phyloP scores from a whole-genome alignment of 257 asterid species.

The Solanum clarkiae region DNA sequence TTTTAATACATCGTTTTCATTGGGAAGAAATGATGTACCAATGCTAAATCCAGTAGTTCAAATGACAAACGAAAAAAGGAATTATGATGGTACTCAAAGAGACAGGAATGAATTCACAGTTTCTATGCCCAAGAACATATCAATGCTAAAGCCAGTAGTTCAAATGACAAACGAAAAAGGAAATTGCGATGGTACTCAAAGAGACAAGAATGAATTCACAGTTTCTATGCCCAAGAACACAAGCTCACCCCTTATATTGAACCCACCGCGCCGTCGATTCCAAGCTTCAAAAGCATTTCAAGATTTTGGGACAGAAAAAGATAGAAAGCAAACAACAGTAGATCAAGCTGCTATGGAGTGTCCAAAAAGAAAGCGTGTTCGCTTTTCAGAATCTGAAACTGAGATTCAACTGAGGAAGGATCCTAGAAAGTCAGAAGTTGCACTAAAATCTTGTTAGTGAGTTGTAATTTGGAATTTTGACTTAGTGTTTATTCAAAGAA shows the following conservation, averaged over 20 bases:
- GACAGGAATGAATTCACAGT: constrained; percentile 10
- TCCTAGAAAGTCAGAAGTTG: constrained; percentile 18
- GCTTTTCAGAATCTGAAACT: constrained; percentile 30
- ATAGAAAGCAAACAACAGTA: constrained; percentile 8
- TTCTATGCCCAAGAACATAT: not conserved
- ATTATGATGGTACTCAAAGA: constrained; percentile 9
- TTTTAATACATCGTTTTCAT: constrained; percentile 6
- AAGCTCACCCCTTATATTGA: constrained; percentile 11
- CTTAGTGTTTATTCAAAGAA: not conserved
- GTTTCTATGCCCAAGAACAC: constrained; percentile 13
- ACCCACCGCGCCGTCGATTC: not conserved
- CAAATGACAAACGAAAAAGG: not conserved
- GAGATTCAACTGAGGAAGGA: constrained; percentile 11
- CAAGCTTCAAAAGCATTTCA: constrained; percentile 13
- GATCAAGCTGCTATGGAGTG: constrained; percentile 14
- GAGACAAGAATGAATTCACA: constrained; percentile 10
- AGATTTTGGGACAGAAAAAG: constrained; percentile 16
- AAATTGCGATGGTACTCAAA: constrained; percentile 10
- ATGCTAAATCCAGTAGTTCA: not conserved
- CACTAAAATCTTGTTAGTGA: constrained; percentile 36
- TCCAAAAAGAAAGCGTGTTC: constrained; percentile 37
- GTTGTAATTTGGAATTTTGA: not conserved
- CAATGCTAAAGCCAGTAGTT: not conserved
- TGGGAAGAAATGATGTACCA: not conserved
- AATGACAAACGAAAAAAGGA: not conserved